Evolutionary conservation across 164 flowering plant genomes (phyloP).

Genomic region (Macadamia tetraphylla): DNA sequence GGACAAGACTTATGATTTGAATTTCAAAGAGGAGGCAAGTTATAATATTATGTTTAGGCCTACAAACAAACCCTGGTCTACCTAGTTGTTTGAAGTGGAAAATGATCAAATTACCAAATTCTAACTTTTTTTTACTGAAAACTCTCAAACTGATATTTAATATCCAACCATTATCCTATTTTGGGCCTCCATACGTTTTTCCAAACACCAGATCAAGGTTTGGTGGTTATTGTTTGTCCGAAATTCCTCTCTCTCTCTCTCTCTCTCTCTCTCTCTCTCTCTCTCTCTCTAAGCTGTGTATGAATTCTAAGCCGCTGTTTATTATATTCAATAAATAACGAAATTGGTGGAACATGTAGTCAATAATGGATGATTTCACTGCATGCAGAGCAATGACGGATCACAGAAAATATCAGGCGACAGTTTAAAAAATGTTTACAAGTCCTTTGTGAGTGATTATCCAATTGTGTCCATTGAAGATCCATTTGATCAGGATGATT

Average conservation of each 20-base stretch:
- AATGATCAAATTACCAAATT: not conserved
- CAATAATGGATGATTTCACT: not conserved
- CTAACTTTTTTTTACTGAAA: too few species aligned
- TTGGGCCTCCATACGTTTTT: too few species aligned
- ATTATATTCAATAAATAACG: too few species aligned
- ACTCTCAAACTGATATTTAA: too few species aligned
- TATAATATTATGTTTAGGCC: not conserved
- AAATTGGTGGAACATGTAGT: not conserved
- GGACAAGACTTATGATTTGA: conserved; percentile 36
- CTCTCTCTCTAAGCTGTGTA: too few species aligned
- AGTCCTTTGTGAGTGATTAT: conserved; percentile 34
- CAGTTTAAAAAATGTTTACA: conserved; percentile 32
- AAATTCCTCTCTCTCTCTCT: too few species aligned
- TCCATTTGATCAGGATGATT: conserved; percentile 42
- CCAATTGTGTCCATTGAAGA: conserved; percentile 41
- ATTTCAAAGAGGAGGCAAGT: conserved; percentile 34
- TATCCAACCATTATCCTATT: too few species aligned
- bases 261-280: too few species aligned
- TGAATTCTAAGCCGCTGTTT: too few species aligned
- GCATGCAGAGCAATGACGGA: conserved; percentile 40
- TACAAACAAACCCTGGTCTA: not conserved
- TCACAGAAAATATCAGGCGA: conserved; percentile 38
- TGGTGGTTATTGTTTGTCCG: too few species aligned
- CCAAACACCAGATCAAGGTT: too few species aligned
- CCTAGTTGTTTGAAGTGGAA: not conserved